Percentiles rank a stretch among this genome's conserved stretches.
phyloP scores from a whole-genome alignment of 371 early-diverging fungal species.

The Mucor lusitanicus region DNA sequence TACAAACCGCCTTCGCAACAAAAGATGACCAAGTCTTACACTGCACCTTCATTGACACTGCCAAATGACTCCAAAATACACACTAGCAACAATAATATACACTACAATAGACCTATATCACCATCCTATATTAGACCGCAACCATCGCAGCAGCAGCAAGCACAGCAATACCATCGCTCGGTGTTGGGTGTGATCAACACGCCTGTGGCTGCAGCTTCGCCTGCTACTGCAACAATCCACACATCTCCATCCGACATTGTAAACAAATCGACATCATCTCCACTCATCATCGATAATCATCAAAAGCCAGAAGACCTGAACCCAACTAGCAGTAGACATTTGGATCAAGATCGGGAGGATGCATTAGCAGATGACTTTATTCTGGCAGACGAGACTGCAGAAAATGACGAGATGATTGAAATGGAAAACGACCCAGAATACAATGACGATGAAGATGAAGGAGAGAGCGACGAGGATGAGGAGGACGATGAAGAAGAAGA shows the following conservation, averaged over 20 bases:
- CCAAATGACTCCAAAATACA: neutral
- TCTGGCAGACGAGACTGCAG: neutral
- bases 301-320: neutral
- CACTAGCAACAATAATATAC: neutral
- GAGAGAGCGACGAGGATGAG: slow-evolving; percentile 13
- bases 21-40: slow-evolving; percentile 6
- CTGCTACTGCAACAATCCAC: neutral
- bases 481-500: slow-evolving; percentile 26
- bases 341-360: neutral
- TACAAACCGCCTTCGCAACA: slow-evolving; percentile 20
- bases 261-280: neutral
- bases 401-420: neutral
- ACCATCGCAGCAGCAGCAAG: neutral
- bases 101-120: slow-evolving; percentile 7
- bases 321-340: neutral
- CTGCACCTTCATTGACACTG: slow-evolving; percentile 2
- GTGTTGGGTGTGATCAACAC: slow-evolving; percentile 20
- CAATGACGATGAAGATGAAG: slow-evolving; percentile 1
- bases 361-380: neutral
- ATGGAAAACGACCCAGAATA: slow-evolving; percentile 4
- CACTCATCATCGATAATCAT: neutral
- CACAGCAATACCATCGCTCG: slow-evolving; percentile 11
- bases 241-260: neutral
- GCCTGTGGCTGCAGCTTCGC: neutral
- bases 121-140: neutral